Evolutionary conservation across 2,329 filamentous ascomycete species (phyloP).

Genomic region (Pseudogymnoascus sp.): DNA sequence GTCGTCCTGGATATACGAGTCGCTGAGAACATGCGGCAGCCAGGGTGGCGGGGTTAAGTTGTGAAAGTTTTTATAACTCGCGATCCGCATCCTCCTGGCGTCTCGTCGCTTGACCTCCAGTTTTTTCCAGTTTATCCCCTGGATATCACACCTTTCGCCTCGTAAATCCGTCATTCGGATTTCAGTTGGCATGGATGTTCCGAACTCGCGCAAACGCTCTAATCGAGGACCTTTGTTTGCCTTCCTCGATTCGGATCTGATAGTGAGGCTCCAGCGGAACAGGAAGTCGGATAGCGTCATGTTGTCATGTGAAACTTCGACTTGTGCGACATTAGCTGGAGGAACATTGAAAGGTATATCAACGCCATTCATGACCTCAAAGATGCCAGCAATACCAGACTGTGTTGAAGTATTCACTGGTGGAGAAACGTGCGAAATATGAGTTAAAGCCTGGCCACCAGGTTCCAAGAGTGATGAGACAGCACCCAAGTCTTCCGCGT

Average conservation of each 20-base stretch:
- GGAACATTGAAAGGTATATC: constrained; percentile 10
- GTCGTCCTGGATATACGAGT: constrained; percentile 17
- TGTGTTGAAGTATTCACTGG: constrained; percentile 3
- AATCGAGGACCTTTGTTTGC: constrained; percentile 18
- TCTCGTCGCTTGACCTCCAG: constrained; percentile 44
- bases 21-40: constrained; percentile 10
- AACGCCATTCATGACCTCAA: not conserved
- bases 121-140: constrained; percentile 52
- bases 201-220: constrained; percentile 17
- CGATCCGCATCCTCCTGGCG: constrained; percentile 42
- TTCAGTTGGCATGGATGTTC: constrained; percentile 18
- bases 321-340: constrained; percentile 27
- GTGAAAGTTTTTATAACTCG: constrained; percentile 52
- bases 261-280: constrained; percentile 36
- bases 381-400: not conserved
- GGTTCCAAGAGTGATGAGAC: not conserved
- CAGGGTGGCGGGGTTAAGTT: constrained; percentile 32
- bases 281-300: constrained; percentile 45
- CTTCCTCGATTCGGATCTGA: constrained; percentile 13
- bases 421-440: not conserved
- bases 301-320: constrained; percentile 37
- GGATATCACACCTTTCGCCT: constrained; percentile 52
- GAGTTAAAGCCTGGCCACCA: not conserved
- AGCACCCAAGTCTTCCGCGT: not conserved
- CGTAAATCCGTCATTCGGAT: constrained; percentile 41